Base-by-base conservation (phyloP, 768 basidiomycete species). In the Leccinum variicolor region DNA sequence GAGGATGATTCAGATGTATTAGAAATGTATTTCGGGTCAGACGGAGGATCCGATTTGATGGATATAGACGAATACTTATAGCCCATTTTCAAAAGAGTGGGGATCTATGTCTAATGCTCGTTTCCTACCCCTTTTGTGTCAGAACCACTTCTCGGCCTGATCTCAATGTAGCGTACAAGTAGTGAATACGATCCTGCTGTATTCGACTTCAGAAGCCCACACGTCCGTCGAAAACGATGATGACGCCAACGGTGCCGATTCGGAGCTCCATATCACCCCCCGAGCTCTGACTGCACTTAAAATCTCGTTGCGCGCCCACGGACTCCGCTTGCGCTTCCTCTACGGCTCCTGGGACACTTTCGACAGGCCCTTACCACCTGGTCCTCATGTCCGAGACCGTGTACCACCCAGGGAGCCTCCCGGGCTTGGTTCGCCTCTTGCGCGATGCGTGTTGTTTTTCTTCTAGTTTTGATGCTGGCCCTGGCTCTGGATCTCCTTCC, bases 331-430 rank as follows among this genome's bases (percentile, higher is more conserved):
- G 11, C 77, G 81, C 21, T 90, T 98, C 73, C 92, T 87, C 66
- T 80, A 85, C 21, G 95, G 96, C 2, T 82, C 89, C 15, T 99
- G 96, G 96, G 73, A 77, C 17, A 68, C 74, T 10, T 85, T 86
- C 58, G 73, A 81, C 56, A 15, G 75, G 75, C 9, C 67, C 62
- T 3, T 93, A 89, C 72, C 82, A 94, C 64, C 61, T 94, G 46
- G 76, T 97, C 2, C 74, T 98, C 51, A 93, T 93, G 0, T 91
- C 92, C 26, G 95, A 99, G 74, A 98, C 96, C 41, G 92, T 98
- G 21, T 98, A 99, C 67, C 79, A 84, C 26, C 74, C 77, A 11
- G 81, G 84, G 1, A 87, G 82, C 59, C 77, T 96, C 2, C 74
- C 75, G 0, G 74, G 84, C 26, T 75, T 99, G 43, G 71, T 90